Evolutionary conservation across 106 monocot species (phyloP), one percentile per base, ranked within the genome.

Genomic region (Apostasia shenzhenica): DNA sequence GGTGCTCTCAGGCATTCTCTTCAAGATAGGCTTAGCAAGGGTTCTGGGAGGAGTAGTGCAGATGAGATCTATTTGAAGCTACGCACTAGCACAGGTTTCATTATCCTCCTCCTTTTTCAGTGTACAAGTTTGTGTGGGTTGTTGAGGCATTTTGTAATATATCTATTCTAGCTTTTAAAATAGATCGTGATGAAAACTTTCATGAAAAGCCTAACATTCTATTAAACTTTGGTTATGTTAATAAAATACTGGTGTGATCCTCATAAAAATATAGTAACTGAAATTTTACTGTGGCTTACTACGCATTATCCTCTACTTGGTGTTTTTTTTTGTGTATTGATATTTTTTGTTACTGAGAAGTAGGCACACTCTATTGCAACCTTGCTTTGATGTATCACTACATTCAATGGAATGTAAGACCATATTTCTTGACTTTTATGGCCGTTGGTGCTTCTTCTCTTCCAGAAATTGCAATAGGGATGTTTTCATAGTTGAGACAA

Each of bases 1-100:
- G 95, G 95, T 86, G 88, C 88, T 42, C 83, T 95, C 43, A 86
- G 95, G 59, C 91, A 88, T 75, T 94, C 94, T 53, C 81, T 95
- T 57, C 95, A 95, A 59, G 95, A 95, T 45, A 84, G 95, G 77
- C 79, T 95, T 42, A 91, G 91, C 69, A 95, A 88, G 77, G 85
- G 81, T 46, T 55, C 86, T 52, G 78, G 75, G 14, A 91, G 53
- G 70, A 60, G 84, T 59, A 77, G 80, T n/a, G 47, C 61, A 11
- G 91, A 94, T 73, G 94, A 94, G 67, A 94, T 94, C 62, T 86
- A 85, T 75, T 68, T 94, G 71, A 94, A 94, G 72, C 75, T 94
- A 11, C 81, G 85, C 1, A 88, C 88, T 57, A 91, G 88, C 66
- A 95, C 95, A 76, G 95, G 95, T 95, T 74, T 39, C 57, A 55